Percentiles rank a stretch among this genome's conserved stretches.
Evolutionary conservation across 306 rosid species (phyloP).

Genomic region (Lithocarpus polystachyus): DNA sequence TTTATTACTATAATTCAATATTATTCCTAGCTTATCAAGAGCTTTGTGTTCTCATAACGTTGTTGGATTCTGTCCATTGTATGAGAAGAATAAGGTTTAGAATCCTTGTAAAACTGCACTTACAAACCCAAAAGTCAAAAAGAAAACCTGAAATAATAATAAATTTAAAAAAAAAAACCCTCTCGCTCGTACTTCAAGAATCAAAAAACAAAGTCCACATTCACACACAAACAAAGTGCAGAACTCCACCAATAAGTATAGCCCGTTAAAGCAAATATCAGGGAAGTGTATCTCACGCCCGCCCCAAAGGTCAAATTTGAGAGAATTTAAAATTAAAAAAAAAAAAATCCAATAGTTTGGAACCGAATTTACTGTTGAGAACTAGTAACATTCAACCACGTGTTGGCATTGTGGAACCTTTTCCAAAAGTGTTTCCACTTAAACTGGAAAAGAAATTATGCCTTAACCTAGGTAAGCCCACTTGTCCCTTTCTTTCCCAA

Average conservation of each 20-base stretch:
- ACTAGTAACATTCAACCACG: slow-evolving; percentile 37
- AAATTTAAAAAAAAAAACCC: not conserved
- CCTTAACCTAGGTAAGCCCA: slow-evolving; percentile 42
- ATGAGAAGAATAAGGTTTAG: no score
- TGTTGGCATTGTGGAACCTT: slow-evolving; percentile 37
- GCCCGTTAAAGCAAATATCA: not conserved
- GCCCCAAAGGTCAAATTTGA: not conserved
- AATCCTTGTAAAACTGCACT: no score
- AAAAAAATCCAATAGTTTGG: not conserved
- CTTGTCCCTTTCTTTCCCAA: slow-evolving; percentile 37
- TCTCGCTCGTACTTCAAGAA: not conserved
- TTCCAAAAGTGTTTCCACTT: slow-evolving; percentile 31
- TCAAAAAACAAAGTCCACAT: not conserved
- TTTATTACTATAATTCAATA: no score
- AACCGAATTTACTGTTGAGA: slow-evolving; percentile 7
- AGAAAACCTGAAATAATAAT: not conserved
- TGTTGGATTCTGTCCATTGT: no score
- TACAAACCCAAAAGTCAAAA: no score
- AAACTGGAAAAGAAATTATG: slow-evolving; percentile 44
- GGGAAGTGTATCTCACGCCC: not conserved
- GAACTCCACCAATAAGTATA: not conserved
- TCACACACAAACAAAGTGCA: not conserved
- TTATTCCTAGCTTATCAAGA: no score
- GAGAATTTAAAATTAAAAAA: not conserved
- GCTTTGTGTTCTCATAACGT: no score